phyloP scores from a whole-genome alignment of 495 filamentous ascomycete species.

The Cryomyces minteri region DNA sequence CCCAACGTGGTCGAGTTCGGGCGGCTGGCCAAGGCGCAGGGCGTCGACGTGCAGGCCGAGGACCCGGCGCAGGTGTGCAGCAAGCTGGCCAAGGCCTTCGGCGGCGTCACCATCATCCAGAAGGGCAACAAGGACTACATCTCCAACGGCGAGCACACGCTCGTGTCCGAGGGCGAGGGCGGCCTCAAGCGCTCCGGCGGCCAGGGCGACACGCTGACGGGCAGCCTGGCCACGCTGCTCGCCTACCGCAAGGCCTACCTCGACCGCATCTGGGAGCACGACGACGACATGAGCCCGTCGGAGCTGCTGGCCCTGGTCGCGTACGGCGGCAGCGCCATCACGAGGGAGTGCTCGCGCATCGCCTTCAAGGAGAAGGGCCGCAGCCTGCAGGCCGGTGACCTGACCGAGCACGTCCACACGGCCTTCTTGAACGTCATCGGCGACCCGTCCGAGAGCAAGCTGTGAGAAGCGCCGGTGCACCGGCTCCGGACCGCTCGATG shows the following conservation, averaged over 20 bases:
- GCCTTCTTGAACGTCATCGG: slow-evolving; percentile 69
- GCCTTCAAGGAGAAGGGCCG: slow-evolving; percentile 79
- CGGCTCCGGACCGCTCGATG: no score
- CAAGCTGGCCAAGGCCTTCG: slow-evolving; percentile 55
- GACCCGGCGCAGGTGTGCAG: slow-evolving; percentile 42
- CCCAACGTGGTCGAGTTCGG: slow-evolving; percentile 91
- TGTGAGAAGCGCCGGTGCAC: background rate
- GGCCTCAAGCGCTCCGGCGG: slow-evolving; percentile 83
- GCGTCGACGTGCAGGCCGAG: slow-evolving; percentile 35
- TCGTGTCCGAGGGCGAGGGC: slow-evolving; percentile 55
- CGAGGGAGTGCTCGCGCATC: slow-evolving; percentile 75
- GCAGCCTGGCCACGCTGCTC: slow-evolving; percentile 69
- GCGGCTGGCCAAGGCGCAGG: slow-evolving; percentile 52
- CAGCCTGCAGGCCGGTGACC: slow-evolving; percentile 81
- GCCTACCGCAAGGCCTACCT: slow-evolving; percentile 77
- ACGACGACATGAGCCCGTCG: slow-evolving; percentile 29
- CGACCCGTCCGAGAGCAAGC: slow-evolving; percentile 10
- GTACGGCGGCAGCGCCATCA: slow-evolving; percentile 73
- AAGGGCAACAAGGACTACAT: slow-evolving; percentile 80
- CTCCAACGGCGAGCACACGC: slow-evolving; percentile 57
- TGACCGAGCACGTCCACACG: slow-evolving; percentile 75
- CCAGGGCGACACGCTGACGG: slow-evolving; percentile 91
- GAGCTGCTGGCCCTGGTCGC: slow-evolving; percentile 66
- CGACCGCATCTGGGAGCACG: slow-evolving; percentile 65
- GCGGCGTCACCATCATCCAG: slow-evolving; percentile 78